Evolutionary conservation across 371 early-diverging fungal genomes (phyloP).

Genomic region (Rhizomucor miehei): DNA sequence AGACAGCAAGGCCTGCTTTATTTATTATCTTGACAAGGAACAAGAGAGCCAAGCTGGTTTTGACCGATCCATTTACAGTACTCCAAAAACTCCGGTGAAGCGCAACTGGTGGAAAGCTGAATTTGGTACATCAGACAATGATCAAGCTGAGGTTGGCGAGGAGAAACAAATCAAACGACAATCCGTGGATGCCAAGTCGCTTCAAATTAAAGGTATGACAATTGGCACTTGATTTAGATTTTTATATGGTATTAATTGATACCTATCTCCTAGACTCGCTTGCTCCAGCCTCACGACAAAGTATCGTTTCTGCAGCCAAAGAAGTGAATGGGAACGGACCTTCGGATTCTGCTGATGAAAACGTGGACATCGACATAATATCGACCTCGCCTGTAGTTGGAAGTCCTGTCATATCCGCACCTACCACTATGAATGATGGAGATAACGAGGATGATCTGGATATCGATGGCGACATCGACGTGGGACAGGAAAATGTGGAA

Average conservation of each 20-base stretch:
- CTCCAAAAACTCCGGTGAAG: no score
- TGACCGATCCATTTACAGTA: no score
- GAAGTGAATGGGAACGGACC: neutral
- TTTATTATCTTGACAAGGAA: constrained; percentile 27
- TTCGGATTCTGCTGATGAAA: constrained; percentile 20
- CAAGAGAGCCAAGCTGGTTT: neutral
- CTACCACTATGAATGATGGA: neutral
- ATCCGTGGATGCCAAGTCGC: no score
- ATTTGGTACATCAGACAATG: no score
- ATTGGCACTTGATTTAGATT: no score
- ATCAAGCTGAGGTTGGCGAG: no score
- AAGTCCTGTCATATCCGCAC: constrained; percentile 9
- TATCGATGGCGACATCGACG: constrained; percentile 20
- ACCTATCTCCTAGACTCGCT: neutral
- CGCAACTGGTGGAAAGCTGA: no score
- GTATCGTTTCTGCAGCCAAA: constrained; percentile 9
- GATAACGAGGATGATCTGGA: constrained; percentile 12
- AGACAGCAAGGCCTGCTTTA: constrained; percentile 39
- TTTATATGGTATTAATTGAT: neutral
- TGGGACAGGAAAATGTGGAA: constrained; percentile 16
- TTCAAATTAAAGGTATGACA: no score
- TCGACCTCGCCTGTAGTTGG: constrained; percentile 18
- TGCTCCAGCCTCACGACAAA: constrained; percentile 2
- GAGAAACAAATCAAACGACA: no score
- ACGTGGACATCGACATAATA: constrained; percentile 19